phyloP scores from a whole-genome alignment of 2,329 filamentous ascomycete genomes.

The Blastomyces gilchristii region DNA sequence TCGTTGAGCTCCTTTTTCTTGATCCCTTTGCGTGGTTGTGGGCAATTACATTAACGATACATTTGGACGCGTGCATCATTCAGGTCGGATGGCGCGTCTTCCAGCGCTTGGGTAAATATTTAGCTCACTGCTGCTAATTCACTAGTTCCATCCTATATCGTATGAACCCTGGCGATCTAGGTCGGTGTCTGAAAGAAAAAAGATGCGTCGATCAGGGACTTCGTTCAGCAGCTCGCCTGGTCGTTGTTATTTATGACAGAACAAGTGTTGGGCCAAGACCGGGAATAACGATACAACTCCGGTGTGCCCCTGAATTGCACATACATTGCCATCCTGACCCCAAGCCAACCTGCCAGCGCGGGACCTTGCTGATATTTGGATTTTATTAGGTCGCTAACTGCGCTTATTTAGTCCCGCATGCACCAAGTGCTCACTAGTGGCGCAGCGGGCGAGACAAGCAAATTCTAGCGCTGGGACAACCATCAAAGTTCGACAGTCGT shows the following conservation, averaged over 20 bases:
- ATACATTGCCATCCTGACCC: background rate
- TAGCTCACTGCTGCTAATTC: background rate
- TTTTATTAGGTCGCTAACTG: background rate
- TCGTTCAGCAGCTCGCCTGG: background rate
- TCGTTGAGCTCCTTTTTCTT: background rate
- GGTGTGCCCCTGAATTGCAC: background rate
- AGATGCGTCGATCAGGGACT: background rate
- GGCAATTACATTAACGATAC: background rate
- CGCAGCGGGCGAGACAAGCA: background rate
- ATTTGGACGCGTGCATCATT: background rate
- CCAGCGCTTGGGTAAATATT: background rate
- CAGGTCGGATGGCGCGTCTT: background rate
- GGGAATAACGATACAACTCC: background rate
- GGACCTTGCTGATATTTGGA: background rate
- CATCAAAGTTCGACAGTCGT: background rate
- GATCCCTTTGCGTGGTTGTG: background rate
- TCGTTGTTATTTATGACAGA: background rate
- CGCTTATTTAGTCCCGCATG: background rate
- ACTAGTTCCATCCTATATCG: background rate
- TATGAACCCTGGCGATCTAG: background rate
- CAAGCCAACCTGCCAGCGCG: background rate
- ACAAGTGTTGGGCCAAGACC: background rate
- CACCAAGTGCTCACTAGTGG: background rate
- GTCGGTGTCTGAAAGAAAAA: background rate
- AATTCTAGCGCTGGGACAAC: background rate